Conservation (phyloP, 2,329 filamentous ascomycete species). For the Trichothecium sympodiale region DNA sequence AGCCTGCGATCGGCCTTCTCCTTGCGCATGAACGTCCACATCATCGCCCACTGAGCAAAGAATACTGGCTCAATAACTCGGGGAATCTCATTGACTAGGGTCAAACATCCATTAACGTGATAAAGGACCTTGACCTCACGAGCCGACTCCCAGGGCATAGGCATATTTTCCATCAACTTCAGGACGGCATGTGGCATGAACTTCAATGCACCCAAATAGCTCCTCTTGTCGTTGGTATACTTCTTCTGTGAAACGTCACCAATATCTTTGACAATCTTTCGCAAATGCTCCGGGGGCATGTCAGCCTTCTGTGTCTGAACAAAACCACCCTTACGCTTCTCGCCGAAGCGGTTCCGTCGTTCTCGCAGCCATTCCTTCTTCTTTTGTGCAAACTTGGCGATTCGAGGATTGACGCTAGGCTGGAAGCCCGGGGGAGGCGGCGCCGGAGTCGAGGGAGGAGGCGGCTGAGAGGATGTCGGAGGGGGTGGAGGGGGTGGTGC, state of each 20-base stretch:
- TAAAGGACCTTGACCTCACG: slow-evolving; percentile 97
- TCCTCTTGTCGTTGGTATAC: slow-evolving; percentile 96
- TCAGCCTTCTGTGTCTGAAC: slow-evolving; percentile 98
- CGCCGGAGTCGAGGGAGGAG: slow-evolving; percentile 43
- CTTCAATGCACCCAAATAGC: slow-evolving; percentile 92
- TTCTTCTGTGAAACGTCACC: slow-evolving; percentile 99
- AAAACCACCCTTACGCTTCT: slow-evolving; percentile 93
- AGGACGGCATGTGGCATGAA: slow-evolving; percentile 99
- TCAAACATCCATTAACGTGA: slow-evolving; percentile 95
- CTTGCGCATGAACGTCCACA: slow-evolving; percentile 98
- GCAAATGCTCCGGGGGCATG: slow-evolving; percentile 95
- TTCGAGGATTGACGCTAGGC: slow-evolving; percentile 68
- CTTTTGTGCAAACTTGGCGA: slow-evolving; percentile 94
- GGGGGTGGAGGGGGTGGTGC: slow-evolving; percentile 45
- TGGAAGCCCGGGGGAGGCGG: slow-evolving; percentile 81
- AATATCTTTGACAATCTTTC: slow-evolving; percentile 97
- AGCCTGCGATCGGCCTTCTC: slow-evolving; percentile 93
- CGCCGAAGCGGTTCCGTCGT: slow-evolving; percentile 86
- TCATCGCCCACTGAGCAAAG: slow-evolving; percentile 97
- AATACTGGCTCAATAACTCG: slow-evolving; percentile 96
- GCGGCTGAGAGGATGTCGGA: slow-evolving; percentile 43
- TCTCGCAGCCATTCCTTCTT: slow-evolving; percentile 96
- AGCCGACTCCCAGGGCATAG: slow-evolving; percentile 97
- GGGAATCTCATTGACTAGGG: slow-evolving; percentile 90
- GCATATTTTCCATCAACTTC: slow-evolving; percentile 98